phyloP scores from a whole-genome alignment of 495 filamentous ascomycete genomes.

The Pseudevernia furfuracea region DNA sequence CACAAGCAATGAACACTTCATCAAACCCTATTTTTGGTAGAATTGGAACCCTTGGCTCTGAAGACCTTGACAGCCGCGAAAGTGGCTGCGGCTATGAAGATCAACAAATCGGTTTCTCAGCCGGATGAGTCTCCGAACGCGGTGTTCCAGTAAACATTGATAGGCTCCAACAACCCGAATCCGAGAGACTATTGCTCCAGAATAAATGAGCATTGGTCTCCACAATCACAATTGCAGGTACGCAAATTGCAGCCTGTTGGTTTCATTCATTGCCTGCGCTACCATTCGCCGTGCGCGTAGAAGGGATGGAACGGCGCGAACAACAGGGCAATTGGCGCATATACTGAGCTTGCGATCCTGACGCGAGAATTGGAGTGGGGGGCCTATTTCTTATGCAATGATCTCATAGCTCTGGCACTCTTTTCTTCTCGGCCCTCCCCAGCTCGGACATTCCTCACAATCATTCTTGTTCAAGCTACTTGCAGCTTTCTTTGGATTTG shows the following conservation, averaged over 20 bases:
- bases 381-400: neutral
- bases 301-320: neutral
- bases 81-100: neutral
- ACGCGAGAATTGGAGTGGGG: neutral
- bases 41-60: neutral
- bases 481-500: neutral
- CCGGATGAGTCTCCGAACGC: neutral
- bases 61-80: neutral
- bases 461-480: neutral
- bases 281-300: neutral
- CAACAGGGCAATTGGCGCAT: neutral
- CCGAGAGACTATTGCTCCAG: neutral
- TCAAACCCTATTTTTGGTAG: neutral
- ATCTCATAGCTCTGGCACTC: neutral
- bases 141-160: too few species aligned
- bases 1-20: neutral
- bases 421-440: neutral
- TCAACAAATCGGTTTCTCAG: neutral
- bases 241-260: neutral
- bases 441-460: neutral
- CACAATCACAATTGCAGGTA: neutral
- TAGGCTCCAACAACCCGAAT: neutral
- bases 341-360: neutral
- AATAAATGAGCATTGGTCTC: neutral
- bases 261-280: neutral